Percentiles rank a stretch among this genome's conserved stretches.
Evolutionary conservation across 1,284 basidiomycete species (phyloP).

Genomic region (Pyrrhoderma noxium): DNA sequence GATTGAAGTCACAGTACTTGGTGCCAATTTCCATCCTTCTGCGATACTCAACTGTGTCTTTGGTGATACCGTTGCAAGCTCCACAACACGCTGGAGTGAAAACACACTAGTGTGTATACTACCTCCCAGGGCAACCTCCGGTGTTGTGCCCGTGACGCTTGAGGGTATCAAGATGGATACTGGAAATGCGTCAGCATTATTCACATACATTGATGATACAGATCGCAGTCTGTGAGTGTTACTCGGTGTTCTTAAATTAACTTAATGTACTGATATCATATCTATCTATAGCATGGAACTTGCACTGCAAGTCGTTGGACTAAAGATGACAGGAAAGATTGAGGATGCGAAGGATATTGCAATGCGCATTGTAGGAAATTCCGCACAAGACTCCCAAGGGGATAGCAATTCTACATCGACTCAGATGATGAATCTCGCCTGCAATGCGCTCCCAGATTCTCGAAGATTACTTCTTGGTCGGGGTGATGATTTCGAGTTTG

Average conservation of each 20-base stretch:
- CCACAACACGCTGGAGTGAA: conserved; percentile 87
- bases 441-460: conserved; percentile 38
- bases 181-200: conserved; percentile 48
- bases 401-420: conserved; percentile 23
- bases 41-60: conserved; percentile 76
- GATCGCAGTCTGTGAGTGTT: conserved; percentile 76
- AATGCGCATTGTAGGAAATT: conserved; percentile 69
- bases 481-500: conserved; percentile 56
- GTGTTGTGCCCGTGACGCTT: conserved; percentile 87
- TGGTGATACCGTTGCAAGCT: conserved; percentile 75
- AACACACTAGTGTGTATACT: conserved; percentile 91
- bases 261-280: too few relatives aligned
- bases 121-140: conserved; percentile 77
- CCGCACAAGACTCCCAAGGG: conserved; percentile 32
- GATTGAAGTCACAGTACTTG: conserved; percentile 91
- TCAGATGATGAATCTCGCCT: conserved; percentile 46
- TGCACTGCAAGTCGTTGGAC: conserved; percentile 87
- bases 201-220: conserved; percentile 88
- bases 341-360: conserved; percentile 91
- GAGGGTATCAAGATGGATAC: conserved; percentile 60
- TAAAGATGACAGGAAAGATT: conserved; percentile 94
- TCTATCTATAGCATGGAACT: conserved; percentile 73
- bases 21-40: conserved; percentile 77
- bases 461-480: conserved; percentile 46
- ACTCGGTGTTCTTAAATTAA: conserved; percentile 14